Conservation (phyloP, 148 eudicot genomes). For the Spergularia marina region DNA sequence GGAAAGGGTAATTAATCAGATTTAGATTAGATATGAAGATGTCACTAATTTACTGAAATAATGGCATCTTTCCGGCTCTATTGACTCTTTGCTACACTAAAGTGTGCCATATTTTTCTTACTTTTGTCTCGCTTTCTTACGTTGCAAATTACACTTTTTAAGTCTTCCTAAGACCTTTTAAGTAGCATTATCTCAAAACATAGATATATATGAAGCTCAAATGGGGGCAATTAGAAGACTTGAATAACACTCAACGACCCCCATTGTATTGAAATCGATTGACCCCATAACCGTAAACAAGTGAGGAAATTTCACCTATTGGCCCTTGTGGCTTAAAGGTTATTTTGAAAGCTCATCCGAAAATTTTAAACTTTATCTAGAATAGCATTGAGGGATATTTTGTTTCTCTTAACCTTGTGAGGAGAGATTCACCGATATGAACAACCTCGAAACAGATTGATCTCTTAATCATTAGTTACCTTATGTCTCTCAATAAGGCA, state of each 20-base stretch:
- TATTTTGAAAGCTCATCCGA: no score
- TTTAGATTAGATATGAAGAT: background rate
- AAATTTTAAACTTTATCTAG: no score
- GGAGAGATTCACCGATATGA: no score
- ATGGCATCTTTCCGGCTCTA: conserved; percentile 21
- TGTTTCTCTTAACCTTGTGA: no score
- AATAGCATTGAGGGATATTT: no score
- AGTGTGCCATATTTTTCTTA: background rate
- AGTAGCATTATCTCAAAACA: conserved; percentile 15
- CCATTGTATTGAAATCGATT: background rate
- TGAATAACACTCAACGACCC: background rate
- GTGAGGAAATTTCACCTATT: no score
- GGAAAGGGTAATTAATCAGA: background rate
- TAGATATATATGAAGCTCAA: background rate
- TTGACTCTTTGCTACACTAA: conserved; percentile 11
- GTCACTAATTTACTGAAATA: background rate
- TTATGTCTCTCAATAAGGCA: no score
- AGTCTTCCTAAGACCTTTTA: background rate
- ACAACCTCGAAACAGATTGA: no score
- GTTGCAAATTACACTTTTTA: background rate
- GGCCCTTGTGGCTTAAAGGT: no score
- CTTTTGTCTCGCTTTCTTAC: background rate
- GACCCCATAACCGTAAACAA: no score
- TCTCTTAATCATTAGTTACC: no score
- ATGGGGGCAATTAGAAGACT: background rate